These are phyloP conservation scores for Ustilago trichophora DNA, from an alignment of 1,284 basidiomycete genomes.

Conservation along the genomic window DNA sequence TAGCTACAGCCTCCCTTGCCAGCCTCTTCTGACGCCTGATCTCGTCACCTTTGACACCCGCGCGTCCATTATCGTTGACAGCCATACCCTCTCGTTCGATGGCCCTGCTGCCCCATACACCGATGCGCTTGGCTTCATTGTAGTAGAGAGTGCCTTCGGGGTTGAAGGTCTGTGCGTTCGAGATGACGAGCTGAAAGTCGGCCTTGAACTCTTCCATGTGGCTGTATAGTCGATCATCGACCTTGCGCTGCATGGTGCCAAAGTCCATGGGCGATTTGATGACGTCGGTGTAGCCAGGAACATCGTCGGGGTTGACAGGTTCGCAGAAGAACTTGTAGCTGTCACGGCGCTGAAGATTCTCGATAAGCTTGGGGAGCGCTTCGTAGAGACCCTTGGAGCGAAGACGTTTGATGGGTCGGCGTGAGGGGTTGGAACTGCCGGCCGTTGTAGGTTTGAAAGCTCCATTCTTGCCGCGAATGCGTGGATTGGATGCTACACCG, in stretches of 20 bases:
- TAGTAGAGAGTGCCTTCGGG: constrained; percentile 59
- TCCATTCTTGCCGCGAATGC: constrained; percentile 21
- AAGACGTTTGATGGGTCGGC: constrained; percentile 44
- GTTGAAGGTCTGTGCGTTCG: constrained; percentile 63
- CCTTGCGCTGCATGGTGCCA: constrained; percentile 74
- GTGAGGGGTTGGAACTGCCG: constrained; percentile 9
- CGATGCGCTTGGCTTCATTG: constrained; percentile 58
- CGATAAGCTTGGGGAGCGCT: constrained; percentile 47
- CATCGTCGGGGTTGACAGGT: constrained; percentile 75
- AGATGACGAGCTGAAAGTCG: constrained; percentile 60
- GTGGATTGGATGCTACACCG: constrained; percentile 7
- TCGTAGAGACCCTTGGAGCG: constrained; percentile 48
- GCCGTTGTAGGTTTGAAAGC: constrained; percentile 14
- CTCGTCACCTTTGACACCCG: constrained; percentile 38
- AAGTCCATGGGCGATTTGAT: constrained; percentile 83
- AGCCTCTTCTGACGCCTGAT: constrained; percentile 24
- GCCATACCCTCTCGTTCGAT: constrained; percentile 57
- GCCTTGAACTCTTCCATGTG: constrained; percentile 53
- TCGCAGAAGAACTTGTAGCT: constrained; percentile 83
- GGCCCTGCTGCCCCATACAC: constrained; percentile 54
- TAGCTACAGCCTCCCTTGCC: constrained; percentile 20
- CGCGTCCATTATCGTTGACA: constrained; percentile 50
- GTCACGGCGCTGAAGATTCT: constrained; percentile 72
- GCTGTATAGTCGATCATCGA: constrained; percentile 42
- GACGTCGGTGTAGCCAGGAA: constrained; percentile 76